These are phyloP conservation scores for Tetrahymena elliotti DNA, from an alignment of 73 alveolate species.

Conservation along the genomic window DNA sequence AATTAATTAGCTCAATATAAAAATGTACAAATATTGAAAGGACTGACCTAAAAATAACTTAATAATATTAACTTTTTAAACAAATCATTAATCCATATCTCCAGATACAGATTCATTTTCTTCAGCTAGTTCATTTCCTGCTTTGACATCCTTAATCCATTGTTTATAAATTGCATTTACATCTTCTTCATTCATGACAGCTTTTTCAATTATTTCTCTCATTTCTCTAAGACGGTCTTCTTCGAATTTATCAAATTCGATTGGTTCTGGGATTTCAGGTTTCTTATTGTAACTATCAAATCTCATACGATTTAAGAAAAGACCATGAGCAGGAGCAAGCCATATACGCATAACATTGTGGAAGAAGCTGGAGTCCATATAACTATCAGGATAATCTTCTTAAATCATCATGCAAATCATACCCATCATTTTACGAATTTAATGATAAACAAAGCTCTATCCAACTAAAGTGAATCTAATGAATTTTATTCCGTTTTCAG, in stretches of 20 bases:
- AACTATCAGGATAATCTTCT: conserved; percentile 38
- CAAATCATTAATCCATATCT: background rate
- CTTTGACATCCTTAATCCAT: background rate
- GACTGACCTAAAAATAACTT: too few relatives aligned
- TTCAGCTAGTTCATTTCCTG: background rate
- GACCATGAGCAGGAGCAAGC: conserved; percentile 74
- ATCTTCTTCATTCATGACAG: background rate
- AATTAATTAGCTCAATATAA: too few relatives aligned
- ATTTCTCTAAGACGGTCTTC: background rate
- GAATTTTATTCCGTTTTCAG: conserved; percentile 53
- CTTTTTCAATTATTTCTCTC: background rate
- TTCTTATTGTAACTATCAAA: conserved; percentile 28
- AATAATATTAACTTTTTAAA: too few relatives aligned
- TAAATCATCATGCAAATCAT: conserved; percentile 50
- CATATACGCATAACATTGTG: conserved; percentile 43
- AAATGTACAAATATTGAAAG: too few relatives aligned
- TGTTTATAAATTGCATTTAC: background rate
- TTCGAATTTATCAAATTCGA: background rate
- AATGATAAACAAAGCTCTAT: conserved; percentile 90
- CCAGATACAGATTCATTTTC: background rate
- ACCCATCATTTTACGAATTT: conserved; percentile 94
- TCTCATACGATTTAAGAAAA: conserved; percentile 13
- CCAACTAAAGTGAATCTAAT: conserved; percentile 74
- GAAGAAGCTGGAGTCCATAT: conserved; percentile 45
- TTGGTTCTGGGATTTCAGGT: conserved; percentile 15